These are phyloP conservation scores for Phytopythium montanum DNA, from an alignment of 352 stramenopile species.

Conservation along the genomic window DNA sequence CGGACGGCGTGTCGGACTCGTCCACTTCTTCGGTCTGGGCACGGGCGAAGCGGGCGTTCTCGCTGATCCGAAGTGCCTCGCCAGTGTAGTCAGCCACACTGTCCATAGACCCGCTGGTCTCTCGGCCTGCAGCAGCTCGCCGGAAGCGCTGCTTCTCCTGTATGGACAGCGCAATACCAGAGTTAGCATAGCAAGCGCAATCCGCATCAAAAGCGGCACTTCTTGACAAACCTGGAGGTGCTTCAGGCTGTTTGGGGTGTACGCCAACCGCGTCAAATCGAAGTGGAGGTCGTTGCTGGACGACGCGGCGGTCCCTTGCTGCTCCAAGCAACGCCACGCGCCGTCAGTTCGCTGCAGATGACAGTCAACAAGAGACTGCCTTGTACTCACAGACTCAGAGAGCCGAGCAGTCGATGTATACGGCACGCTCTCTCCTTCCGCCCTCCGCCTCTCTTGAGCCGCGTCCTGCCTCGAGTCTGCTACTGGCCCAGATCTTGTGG, in stretches of 20 bases:
- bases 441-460: neutral
- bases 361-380: neutral
- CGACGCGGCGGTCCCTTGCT: conserved; percentile 41
- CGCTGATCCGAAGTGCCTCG: conserved; percentile 17
- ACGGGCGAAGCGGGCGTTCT: neutral
- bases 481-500: neutral
- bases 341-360: neutral
- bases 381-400: conserved; percentile 5
- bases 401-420: neutral
- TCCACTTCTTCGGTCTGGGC: neutral
- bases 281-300: conserved; percentile 71
- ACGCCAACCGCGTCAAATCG: conserved; percentile 39
- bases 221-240: conserved; percentile 48
- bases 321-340: neutral
- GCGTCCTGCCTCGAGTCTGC: neutral
- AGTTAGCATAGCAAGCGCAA: conserved; percentile 5
- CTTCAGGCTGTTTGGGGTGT: conserved; percentile 71
- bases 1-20: conserved; percentile 6
- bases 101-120: conserved; percentile 3
- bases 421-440: neutral
- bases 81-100: conserved; percentile 19
- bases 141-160: conserved; percentile 26
- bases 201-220: neutral
- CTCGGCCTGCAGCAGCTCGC: neutral
- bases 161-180: neutral